Conservation (phyloP, 495 filamentous ascomycete genomes). For the Trichoderma reesei region DNA sequence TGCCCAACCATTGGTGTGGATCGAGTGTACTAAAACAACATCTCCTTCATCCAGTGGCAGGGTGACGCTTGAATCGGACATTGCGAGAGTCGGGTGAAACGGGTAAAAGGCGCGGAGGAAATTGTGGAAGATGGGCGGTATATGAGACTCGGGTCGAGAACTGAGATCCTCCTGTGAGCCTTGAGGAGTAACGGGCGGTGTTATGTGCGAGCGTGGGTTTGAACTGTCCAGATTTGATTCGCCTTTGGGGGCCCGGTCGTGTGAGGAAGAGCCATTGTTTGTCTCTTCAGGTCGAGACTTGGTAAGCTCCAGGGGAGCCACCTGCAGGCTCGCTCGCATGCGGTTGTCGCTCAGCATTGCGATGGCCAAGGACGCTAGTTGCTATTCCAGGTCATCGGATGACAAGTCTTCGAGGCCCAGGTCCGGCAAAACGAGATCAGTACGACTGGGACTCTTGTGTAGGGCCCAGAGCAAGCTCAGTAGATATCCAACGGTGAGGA, state of each 20-base stretch:
- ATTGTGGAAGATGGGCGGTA: slow-evolving; percentile 72
- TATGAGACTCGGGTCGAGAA: slow-evolving; percentile 32
- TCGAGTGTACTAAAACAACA: slow-evolving; percentile 87
- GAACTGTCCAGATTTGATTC: slow-evolving; percentile 19
- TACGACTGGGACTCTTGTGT: neutral
- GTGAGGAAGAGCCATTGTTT: slow-evolving; percentile 31
- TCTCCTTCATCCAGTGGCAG: slow-evolving; percentile 82
- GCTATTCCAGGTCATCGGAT: neutral
- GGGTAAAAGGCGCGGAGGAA: slow-evolving; percentile 95
- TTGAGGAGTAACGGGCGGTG: slow-evolving; percentile 65
- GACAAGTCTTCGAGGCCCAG: neutral
- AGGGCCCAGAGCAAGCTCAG: neutral
- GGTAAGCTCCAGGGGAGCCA: slow-evolving; percentile 65
- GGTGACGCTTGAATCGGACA: slow-evolving; percentile 69
- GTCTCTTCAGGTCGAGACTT: slow-evolving; percentile 47
- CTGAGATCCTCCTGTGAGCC: slow-evolving; percentile 48
- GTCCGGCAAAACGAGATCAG: neutral
- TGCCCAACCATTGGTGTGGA: slow-evolving; percentile 98
- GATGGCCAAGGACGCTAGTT: neutral
- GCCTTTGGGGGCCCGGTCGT: slow-evolving; percentile 28
- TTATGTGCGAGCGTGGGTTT: slow-evolving; percentile 48
- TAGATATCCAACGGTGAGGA: neutral
- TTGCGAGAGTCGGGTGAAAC: slow-evolving; percentile 67
- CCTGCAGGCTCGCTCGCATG: slow-evolving; percentile 51
- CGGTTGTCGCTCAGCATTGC: slow-evolving; percentile 39